phyloP scores from a whole-genome alignment of 148 eudicot genomes.

The Chenopodium suecicum region DNA sequence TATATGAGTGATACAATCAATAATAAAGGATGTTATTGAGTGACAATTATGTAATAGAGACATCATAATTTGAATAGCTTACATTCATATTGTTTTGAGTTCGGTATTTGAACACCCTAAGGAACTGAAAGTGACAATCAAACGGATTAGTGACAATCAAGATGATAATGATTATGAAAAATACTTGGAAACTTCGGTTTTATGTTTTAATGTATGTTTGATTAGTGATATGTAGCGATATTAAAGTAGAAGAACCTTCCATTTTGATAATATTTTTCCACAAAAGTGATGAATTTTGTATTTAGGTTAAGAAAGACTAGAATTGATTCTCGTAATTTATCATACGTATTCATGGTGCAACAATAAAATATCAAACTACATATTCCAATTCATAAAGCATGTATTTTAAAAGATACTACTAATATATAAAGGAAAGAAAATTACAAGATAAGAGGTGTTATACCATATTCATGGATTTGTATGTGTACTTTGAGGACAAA shows the following conservation, averaged over 20 bases:
- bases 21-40: neutral
- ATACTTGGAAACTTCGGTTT: neutral
- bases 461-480: constrained; percentile 12
- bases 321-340: neutral
- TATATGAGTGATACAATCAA: neutral
- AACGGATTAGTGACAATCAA: neutral
- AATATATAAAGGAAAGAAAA: neutral
- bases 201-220: neutral
- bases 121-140: neutral
- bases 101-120: neutral
- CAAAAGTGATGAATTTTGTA: neutral
- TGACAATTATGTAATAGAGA: neutral
- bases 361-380: neutral
- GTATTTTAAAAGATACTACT: neutral
- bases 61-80: too few relatives aligned
- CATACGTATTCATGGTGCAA: neutral
- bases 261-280: neutral
- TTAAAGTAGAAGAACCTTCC: neutral
- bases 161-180: neutral
- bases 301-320: neutral
- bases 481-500: neutral
- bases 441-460: neutral
- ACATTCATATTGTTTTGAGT: neutral
- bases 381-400: neutral
- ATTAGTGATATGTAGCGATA: neutral